A percentile compares a stretch with the other conserved stretches of the same genome.
These are phyloP conservation scores for Entonaema liquescens DNA, from an alignment of 495 filamentous ascomycete genomes.

Conservation along the genomic window DNA sequence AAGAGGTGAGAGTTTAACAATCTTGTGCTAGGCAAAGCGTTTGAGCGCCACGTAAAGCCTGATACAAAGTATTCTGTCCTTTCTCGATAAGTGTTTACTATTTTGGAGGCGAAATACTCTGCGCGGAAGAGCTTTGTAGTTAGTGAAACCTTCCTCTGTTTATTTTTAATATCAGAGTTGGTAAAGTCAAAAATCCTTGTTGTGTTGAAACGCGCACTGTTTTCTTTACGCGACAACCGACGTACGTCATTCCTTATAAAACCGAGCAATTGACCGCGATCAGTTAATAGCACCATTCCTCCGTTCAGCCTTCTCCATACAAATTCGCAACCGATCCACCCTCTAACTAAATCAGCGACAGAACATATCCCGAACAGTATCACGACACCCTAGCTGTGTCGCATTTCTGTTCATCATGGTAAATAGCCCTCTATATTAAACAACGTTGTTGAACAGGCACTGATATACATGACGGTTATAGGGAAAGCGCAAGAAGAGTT, in stretches of 20 bases:
- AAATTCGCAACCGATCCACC: background rate
- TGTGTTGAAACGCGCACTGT: slow-evolving; percentile 1
- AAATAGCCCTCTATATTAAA: background rate
- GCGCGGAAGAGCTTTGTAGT: background rate
- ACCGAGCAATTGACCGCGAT: slow-evolving; percentile 7
- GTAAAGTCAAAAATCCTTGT: background rate
- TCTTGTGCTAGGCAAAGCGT: background rate
- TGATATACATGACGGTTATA: slow-evolving; percentile 18
- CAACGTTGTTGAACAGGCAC: background rate
- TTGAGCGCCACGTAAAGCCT: background rate
- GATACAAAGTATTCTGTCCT: background rate
- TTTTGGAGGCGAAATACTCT: background rate
- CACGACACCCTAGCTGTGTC: background rate
- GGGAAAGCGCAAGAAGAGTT: slow-evolving; percentile 97
- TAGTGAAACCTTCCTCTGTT: background rate
- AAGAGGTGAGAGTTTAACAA: background rate
- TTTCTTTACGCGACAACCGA: background rate
- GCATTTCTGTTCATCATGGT: slow-evolving; percentile 15
- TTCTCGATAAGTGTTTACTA: background rate
- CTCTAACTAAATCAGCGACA: background rate
- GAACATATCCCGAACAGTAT: background rate
- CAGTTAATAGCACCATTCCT: background rate
- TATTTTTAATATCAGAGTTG: background rate
- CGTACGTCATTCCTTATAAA: slow-evolving; percentile 18
- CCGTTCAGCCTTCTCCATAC: background rate